Evolutionary conservation across 2,329 filamentous ascomycete genomes (phyloP), one percentile per base, ranked within the genome.

Genomic region (Polytolypa hystricis): DNA sequence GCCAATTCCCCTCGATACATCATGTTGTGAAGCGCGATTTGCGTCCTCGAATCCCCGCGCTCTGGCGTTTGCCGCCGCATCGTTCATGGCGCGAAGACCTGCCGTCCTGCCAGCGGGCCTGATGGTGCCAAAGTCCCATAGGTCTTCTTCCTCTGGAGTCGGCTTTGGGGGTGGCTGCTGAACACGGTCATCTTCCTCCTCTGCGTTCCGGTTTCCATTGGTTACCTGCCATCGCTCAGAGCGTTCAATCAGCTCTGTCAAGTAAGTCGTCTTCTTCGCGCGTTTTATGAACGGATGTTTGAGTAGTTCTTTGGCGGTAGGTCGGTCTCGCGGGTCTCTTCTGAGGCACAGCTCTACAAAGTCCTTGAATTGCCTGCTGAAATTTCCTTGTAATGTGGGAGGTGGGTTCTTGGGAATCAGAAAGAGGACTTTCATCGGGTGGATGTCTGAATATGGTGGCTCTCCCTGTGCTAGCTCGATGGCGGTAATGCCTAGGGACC

Each of bases 51-150:
- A 65, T 30, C 68, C 64, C 9, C 74, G 65, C 21, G 74, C 70
- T 40, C 86, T 73, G 12, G 81, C 75, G 55, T 94, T 94, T 12
- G 82, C 79, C 9, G 80, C 81, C 20, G 81, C 80, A 42, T 87
- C 84, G 46, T 84, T 86, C 77, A 94, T 77, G 0, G 77, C 69
- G 47, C 81, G 71, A 33, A 84, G 65, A 3, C 79, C 79, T 30
- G 74, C 54, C 19, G 70, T 71, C 42, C 78, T 77, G 20, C 73
- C 74, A n/a, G 80, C 78, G 4, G 93, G 79, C 39, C 87, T 74
- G 35, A 98, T 84, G 0, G 91, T 98, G 29, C 91, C 91, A 65
- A 98, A 98, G 58, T 98, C 91, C 91, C 91, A 98, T 55, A 96
- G 76, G 57, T 96, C 91, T 56, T 95, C 84, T 21, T 81, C 72